Evolutionary conservation across 2,329 filamentous ascomycete species (phyloP).

Genomic region (Monosporascus sp.): DNA sequence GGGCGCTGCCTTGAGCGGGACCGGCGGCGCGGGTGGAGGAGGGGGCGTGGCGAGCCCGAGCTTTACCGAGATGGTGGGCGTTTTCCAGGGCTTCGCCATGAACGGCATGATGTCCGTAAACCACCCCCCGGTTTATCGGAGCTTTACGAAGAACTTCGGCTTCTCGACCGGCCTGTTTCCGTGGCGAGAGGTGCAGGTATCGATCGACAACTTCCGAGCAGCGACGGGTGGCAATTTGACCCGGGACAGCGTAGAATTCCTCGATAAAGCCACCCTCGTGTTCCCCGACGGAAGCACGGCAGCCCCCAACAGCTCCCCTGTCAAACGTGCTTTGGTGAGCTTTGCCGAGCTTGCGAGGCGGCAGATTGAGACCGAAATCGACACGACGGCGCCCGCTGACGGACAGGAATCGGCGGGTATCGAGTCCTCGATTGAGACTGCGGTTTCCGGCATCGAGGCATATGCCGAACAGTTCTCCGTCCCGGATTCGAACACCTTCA

Average conservation of each 20-base stretch:
- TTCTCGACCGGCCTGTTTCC: slow-evolving; percentile 83
- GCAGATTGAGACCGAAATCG: slow-evolving; percentile 41
- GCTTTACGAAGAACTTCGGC: slow-evolving; percentile 87
- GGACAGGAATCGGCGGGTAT: slow-evolving; percentile 13
- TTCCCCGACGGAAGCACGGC: slow-evolving; percentile 56
- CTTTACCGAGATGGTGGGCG: slow-evolving; percentile 78
- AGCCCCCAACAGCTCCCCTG: slow-evolving; percentile 31
- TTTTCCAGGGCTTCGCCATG: slow-evolving; percentile 90
- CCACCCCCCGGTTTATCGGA: slow-evolving; percentile 81
- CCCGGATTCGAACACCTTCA: slow-evolving; percentile 86
- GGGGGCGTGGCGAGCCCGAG: slow-evolving; percentile 68
- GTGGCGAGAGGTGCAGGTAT: slow-evolving; percentile 72
- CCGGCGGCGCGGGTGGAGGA: slow-evolving; percentile 37
- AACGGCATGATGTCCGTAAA: slow-evolving; percentile 94
- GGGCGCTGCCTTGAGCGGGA: slow-evolving; percentile 51
- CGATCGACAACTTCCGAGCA: slow-evolving; percentile 78
- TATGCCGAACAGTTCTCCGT: slow-evolving; percentile 81
- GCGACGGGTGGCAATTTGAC: slow-evolving; percentile 84
- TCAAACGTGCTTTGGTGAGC: slow-evolving; percentile 50
- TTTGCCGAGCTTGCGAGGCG: slow-evolving; percentile 49
- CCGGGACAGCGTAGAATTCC: slow-evolving; percentile 65
- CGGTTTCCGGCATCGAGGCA: slow-evolving; percentile 71
- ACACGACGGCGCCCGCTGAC: slow-evolving; percentile 28
- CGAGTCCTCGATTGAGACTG: slow-evolving; percentile 33
- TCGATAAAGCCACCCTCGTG: slow-evolving; percentile 71